Base-by-base conservation (phyloP, 192 early-diverging fungal genomes). In the Coemansia sp. region DNA sequence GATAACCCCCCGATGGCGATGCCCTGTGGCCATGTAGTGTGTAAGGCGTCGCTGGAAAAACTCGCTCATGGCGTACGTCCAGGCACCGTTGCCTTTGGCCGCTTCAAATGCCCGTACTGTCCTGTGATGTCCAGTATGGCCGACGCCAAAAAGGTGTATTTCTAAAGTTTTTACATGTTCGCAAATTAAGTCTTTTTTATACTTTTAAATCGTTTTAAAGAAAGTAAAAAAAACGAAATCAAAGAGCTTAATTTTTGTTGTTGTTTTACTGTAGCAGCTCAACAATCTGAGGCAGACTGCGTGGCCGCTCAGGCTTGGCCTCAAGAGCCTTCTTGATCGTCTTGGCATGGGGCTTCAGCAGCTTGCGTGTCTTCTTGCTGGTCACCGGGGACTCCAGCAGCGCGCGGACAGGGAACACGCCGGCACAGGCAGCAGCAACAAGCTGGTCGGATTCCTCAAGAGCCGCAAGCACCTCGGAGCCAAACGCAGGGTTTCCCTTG, bases 41-140 rank as follows among this genome's bases (percentile, higher is more conserved):
- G 93, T 83, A 90, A 93, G 72, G 97, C 95, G 70, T 93, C 92
- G 76, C 81, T 99, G 63, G 83, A 86, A 8, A 88, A 93, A 66
- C 87, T 99, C 20, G 86, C 92, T 38, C 91, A 92, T 66, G 91
- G 90, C 15, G 83, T 79, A 51, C 75, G 86, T 67, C 87, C 86
- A 8, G 85, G 71, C 53, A 69, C 64, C 4, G 66, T 69, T 11
- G 76, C 75, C 11, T 76, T 67, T 20, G 75, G 76, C 39, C 71
- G 93, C 45, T 95, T 98, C 85, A 99, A 99, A 73, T 99, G 98
- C 71, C 96, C 96, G 14, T 99, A 99, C 79, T 99, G 98, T 67
- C 98, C 98, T 8, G 81, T 82, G 17, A 92, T 97, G 80, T 90
- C 91, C 17, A 90, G 86, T n/a, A 81, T 88, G 33, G 78, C 79